phyloP scores from a whole-genome alignment of 176 grass and related monocot genomes.

The Sorghum bicolor region Sorghum_bicolor_NCBIv3 NC_012870.2:73979501-73980000 shows the following conservation, averaged over 20 bases:
- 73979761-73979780: constrained; percentile 23
- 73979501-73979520: constrained; percentile 11
- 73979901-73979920: not conserved
- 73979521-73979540: constrained; percentile 13
- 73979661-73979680: not conserved
- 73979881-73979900: not conserved
- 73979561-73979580: constrained; percentile 69
- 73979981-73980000: not conserved
- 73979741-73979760: constrained; percentile 64
- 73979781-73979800: constrained; percentile 12
- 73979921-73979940: constrained; percentile 12
- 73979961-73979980: not conserved
- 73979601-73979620: constrained; percentile 58
- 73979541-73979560: not conserved
- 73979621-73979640: constrained; percentile 11
- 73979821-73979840: constrained; percentile 75
- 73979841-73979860: constrained; percentile 87
- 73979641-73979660: constrained; percentile 17
- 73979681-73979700: constrained; percentile 33
- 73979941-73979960: not conserved
- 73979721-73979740: constrained; percentile 48
- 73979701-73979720: constrained; percentile 56
- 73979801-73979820: constrained; percentile 16
- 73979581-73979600: constrained; percentile 58
- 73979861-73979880: constrained; percentile 56